Percentiles rank a stretch among this genome's conserved stretches.
Evolutionary conservation across 164 flowering plant species (phyloP).

Genomic region (Piper betle): DNA sequence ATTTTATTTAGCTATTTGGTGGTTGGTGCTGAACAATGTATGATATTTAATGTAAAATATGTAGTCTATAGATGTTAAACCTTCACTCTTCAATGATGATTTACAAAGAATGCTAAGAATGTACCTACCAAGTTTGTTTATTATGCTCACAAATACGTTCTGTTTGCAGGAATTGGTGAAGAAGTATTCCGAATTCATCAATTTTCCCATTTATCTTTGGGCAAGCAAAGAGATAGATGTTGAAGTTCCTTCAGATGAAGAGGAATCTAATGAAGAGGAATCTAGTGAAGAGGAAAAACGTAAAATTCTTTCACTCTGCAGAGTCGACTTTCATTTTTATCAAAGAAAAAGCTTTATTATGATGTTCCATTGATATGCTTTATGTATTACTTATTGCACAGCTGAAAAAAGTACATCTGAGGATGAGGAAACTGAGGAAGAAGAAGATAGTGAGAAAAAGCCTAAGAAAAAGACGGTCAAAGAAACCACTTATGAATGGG

Average conservation of each 20-base stretch:
- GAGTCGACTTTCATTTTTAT: not conserved
- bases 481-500: constrained; percentile 90
- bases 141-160: not conserved
- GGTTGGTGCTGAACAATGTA: no score
- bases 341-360: no score
- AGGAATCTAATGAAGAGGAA: constrained; percentile 84
- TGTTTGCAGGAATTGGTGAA: constrained; percentile 74
- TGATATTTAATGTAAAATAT: no score
- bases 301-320: not conserved
- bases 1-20: no score
- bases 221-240: constrained; percentile 83
- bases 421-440: constrained; percentile 60
- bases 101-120: no score
- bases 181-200: constrained; percentile 90
- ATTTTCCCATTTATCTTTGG: constrained; percentile 90
- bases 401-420: constrained; percentile 54
- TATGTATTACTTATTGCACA: constrained; percentile 10
- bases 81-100: no score
- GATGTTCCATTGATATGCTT: no score
- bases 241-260: constrained; percentile 93
- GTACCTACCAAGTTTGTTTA: no score
- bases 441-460: constrained; percentile 72
- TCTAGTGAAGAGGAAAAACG: constrained; percentile 60
- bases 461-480: constrained; percentile 77
- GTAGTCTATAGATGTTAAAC: no score